Percentiles rank a stretch among this genome's conserved stretches.
phyloP scores from a whole-genome alignment of 345 rosid species.

The Populus deltoides region DNA sequence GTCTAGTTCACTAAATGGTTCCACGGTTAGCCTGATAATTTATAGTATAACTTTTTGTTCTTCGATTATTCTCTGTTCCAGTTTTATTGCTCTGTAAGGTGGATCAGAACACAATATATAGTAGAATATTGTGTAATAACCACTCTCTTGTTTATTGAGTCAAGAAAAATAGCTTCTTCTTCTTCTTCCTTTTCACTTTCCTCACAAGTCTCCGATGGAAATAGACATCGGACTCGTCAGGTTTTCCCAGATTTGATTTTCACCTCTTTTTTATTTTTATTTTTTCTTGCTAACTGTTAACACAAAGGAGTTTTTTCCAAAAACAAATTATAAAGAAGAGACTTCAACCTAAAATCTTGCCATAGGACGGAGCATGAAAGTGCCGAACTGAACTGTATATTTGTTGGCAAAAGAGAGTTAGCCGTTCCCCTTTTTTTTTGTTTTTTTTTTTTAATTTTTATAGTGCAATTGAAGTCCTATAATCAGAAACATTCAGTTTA shows the following conservation, averaged over 20 bases:
- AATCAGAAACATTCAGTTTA: neutral
- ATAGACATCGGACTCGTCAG: no score
- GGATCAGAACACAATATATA: neutral
- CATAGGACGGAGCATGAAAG: no score
- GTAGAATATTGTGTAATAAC: no score
- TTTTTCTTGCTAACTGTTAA: neutral
- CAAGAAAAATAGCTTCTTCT: no score
- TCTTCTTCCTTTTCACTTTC: neutral
- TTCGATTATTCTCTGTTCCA: neutral
- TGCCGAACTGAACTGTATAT: no score
- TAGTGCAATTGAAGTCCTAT: neutral
- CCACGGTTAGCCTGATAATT: neutral
- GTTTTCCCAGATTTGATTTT: no score
- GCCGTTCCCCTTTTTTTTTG: neutral
- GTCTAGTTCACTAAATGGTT: neutral
- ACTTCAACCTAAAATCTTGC: no score
- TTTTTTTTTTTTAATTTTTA: no score
- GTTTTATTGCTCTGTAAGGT: neutral
- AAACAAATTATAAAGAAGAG: no score
- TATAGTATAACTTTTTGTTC: neutral
- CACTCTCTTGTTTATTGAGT: neutral
- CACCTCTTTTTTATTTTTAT: no score
- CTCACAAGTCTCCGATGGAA: neutral
- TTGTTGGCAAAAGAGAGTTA: no score
- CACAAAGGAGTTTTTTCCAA: no score